Conservation (phyloP, 176 grass and related monocot species). For the Raddia distichophylla region DNA sequence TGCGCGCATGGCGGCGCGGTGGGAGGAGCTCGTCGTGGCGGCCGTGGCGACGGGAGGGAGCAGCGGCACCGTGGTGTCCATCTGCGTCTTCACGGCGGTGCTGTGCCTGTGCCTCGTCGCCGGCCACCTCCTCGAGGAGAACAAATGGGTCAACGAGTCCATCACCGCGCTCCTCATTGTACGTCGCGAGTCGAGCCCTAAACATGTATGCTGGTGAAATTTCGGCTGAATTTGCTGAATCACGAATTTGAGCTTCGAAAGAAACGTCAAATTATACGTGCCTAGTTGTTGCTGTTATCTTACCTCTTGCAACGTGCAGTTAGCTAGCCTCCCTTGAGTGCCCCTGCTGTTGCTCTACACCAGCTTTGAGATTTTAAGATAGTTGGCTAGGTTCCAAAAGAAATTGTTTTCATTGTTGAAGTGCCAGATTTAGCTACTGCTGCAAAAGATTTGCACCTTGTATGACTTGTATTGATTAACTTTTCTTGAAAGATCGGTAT, state of each 20-base stretch:
- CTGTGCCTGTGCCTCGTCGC: slow-evolving; percentile 74
- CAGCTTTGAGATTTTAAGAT: background rate
- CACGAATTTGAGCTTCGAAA: background rate
- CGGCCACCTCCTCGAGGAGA: slow-evolving; percentile 76
- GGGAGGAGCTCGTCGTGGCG: background rate
- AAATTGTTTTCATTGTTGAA: background rate
- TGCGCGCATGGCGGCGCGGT: slow-evolving; percentile 1
- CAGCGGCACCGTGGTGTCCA: slow-evolving; percentile 62
- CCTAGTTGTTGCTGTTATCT: background rate
- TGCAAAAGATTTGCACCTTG: background rate
- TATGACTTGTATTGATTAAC: background rate
- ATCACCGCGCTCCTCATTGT: slow-evolving; percentile 77
- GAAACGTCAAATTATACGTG: background rate
- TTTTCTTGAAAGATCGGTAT: too few relatives aligned
- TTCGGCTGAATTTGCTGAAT: background rate
- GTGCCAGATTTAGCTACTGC: background rate
- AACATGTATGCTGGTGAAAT: background rate
- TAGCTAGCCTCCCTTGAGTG: background rate
- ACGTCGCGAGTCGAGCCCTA: background rate
- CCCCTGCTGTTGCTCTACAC: background rate
- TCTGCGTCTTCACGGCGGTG: slow-evolving; percentile 75
- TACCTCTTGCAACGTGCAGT: too few relatives aligned
- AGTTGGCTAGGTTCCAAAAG: background rate
- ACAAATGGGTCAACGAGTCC: slow-evolving; percentile 81
- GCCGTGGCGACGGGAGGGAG: slow-evolving; percentile 14